Conservation (phyloP, 495 filamentous ascomycete genomes). For the Thozetella sp. region DNA sequence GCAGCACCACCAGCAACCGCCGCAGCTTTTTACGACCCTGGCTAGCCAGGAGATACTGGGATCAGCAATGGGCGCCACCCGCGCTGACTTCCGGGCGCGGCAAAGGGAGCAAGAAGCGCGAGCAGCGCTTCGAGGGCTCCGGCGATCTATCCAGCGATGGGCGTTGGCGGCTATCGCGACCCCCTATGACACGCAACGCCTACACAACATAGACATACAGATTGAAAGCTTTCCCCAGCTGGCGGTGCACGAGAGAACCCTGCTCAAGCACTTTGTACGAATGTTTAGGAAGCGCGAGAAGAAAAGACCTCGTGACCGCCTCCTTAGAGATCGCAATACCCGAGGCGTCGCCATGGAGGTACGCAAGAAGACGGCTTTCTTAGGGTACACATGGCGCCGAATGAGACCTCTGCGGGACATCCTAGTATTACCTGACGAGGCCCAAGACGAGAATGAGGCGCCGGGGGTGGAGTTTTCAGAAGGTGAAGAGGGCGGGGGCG, state of each 20-base stretch:
- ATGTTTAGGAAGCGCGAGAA: slow-evolving; percentile 41
- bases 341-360: slow-evolving; percentile 70
- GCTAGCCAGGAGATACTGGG: not conserved
- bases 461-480: not conserved
- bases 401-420: slow-evolving; percentile 66
- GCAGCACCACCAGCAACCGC: not conserved
- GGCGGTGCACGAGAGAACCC: slow-evolving; percentile 25
- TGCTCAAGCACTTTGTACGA: slow-evolving; percentile 33
- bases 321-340: slow-evolving; percentile 71
- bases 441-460: slow-evolving; percentile 1
- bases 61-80: not conserved
- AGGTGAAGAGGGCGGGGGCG: not conserved
- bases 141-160: slow-evolving; percentile 35
- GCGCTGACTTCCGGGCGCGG: not conserved
- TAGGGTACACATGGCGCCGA: slow-evolving; percentile 84
- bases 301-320: slow-evolving; percentile 75
- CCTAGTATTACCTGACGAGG: slow-evolving; percentile 58
- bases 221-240: slow-evolving; percentile 35
- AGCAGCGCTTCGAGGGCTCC: slow-evolving; percentile 32
- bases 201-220: slow-evolving; percentile 44
- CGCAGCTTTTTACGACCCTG: not conserved
- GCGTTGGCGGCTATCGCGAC: slow-evolving; percentile 36
- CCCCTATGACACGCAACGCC: slow-evolving; percentile 42
- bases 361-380: slow-evolving; percentile 77
- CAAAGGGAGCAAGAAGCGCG: slow-evolving; percentile 17